Evolutionary conservation across 164 flowering plant species (phyloP).

Genomic region (Magnolia officinalis): DNA sequence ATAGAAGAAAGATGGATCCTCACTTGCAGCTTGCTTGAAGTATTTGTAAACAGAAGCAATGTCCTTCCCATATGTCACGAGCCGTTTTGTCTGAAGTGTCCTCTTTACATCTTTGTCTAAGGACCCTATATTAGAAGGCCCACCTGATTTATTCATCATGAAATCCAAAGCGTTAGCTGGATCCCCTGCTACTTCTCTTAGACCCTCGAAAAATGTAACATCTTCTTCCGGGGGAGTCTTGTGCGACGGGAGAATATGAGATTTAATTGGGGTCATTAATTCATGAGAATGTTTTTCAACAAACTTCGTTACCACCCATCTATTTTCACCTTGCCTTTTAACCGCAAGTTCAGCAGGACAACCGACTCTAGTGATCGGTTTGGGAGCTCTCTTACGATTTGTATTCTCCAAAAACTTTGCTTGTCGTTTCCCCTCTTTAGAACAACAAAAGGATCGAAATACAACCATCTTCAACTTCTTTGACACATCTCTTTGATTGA

Average conservation of each 20-base stretch:
- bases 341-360: not conserved
- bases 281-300: slow-evolving; percentile 2
- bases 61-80: too few species aligned
- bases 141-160: not conserved
- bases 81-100: too few species aligned
- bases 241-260: not conserved
- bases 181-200: not conserved
- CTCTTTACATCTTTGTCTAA: not conserved
- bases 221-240: not conserved
- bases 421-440: not conserved
- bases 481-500: not conserved
- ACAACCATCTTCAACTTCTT: not conserved
- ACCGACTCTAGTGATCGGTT: not conserved
- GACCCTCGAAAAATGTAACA: not conserved
- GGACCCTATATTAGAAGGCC: not conserved
- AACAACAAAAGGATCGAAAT: not conserved
- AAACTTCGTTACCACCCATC: not conserved
- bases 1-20: not conserved
- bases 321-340: not conserved
- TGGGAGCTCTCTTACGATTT: not conserved
- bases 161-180: not conserved
- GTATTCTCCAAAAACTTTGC: not conserved
- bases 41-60: too few species aligned
- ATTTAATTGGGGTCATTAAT: not conserved
- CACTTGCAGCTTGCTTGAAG: not conserved